A percentile compares a stretch with the other conserved stretches of the same genome.
These are phyloP conservation scores for Cyclotella atomus DNA, from an alignment of 108 stramenopile genomes.

Conservation along the genomic window DNA sequence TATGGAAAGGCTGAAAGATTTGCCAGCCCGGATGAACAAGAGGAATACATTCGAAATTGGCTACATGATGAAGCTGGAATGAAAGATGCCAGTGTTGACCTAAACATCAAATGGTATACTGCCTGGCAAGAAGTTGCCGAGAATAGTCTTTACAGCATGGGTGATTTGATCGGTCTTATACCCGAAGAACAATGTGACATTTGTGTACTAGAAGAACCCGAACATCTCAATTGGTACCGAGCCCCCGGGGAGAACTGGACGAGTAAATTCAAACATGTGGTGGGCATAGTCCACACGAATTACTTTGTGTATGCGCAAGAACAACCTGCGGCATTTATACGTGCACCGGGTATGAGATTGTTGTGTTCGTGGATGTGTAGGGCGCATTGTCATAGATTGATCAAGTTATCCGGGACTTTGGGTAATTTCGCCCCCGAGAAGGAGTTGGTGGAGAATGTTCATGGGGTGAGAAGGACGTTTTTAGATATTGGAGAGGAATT, in stretches of 20 bases:
- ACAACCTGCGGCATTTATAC: slow-evolving; percentile 79
- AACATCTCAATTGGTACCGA: slow-evolving; percentile 92
- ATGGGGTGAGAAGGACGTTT: slow-evolving; percentile 85
- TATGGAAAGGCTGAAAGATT: slow-evolving; percentile 67
- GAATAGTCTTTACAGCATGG: slow-evolving; percentile 65
- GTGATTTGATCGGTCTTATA: slow-evolving; percentile 73
- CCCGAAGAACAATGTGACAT: slow-evolving; percentile 81
- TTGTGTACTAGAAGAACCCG: slow-evolving; percentile 92
- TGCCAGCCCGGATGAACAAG: slow-evolving; percentile 71
- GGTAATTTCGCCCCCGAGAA: slow-evolving; percentile 80
- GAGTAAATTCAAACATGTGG: slow-evolving; percentile 89
- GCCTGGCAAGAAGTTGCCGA: slow-evolving; percentile 56
- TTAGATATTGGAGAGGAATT: slow-evolving; percentile 59
- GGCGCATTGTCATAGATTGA: slow-evolving; percentile 87
- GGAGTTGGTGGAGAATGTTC: slow-evolving; percentile 90
- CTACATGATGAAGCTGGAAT: slow-evolving; percentile 51
- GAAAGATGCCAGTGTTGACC: slow-evolving; percentile 36
- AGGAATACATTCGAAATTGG: slow-evolving; percentile 72
- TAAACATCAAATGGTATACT: slow-evolving; percentile 58
- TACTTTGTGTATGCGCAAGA: slow-evolving; percentile 88
- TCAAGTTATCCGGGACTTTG: slow-evolving; percentile 85
- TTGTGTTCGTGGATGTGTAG: slow-evolving; percentile 82
- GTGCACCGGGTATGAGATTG: slow-evolving; percentile 80
- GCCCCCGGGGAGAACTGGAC: slow-evolving; percentile 80
- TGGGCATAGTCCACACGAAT: slow-evolving; percentile 93